Evolutionary conservation across 495 filamentous ascomycete genomes (phyloP).

Genomic region (Penicillium paradoxum): DNA sequence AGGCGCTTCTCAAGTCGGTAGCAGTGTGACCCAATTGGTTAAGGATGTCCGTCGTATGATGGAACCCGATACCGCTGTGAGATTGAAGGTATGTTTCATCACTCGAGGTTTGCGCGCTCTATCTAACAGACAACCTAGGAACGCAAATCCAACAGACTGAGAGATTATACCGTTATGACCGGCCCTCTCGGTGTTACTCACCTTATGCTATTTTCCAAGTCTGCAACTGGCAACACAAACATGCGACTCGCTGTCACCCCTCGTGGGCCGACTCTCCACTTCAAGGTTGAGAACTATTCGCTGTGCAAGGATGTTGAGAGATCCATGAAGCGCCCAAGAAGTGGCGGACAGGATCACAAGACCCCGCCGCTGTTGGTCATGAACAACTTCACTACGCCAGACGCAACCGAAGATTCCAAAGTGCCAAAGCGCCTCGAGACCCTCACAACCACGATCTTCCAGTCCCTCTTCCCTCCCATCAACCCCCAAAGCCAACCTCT

Average conservation of each 20-base stretch:
- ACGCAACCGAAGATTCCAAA: constrained; percentile 52
- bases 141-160: constrained; percentile 79
- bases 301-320: constrained; percentile 84
- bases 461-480: constrained; percentile 94
- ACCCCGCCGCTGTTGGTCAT: constrained; percentile 88
- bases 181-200: constrained; percentile 92
- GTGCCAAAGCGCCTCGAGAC: constrained; percentile 81
- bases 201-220: constrained; percentile 90
- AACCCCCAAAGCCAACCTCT: constrained; percentile 86
- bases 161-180: constrained; percentile 93
- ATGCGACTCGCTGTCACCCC: constrained; percentile 85
- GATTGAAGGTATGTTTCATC: constrained; percentile 54
- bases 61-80: constrained; percentile 87
- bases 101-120: neutral
- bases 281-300: constrained; percentile 94
- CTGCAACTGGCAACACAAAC: constrained; percentile 84
- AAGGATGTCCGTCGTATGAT: constrained; percentile 89
- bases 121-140: constrained; percentile 49
- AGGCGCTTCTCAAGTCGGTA: constrained; percentile 87
- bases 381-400: constrained; percentile 86
- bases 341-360: constrained; percentile 74
- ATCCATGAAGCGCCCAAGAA: constrained; percentile 73
- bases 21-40: constrained; percentile 85
- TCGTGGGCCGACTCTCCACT: constrained; percentile 87
- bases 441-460: constrained; percentile 91